Percentiles rank a stretch among this genome's conserved stretches.
Evolutionary conservation across 768 basidiomycete species (phyloP).

Genomic region (Fomitopsis serialis): DNA sequence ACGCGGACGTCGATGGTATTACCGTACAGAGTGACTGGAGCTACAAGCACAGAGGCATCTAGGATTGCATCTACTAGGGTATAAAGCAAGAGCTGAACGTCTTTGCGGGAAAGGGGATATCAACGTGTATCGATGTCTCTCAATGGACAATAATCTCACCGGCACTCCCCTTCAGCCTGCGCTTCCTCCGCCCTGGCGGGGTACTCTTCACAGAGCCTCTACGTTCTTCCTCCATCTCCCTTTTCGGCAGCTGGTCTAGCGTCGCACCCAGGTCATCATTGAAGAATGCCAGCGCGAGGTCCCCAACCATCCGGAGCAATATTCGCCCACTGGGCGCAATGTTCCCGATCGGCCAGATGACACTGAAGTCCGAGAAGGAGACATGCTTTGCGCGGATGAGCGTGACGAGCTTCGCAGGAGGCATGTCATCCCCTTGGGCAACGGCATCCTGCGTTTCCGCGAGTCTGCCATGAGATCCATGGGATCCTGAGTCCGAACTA

Average conservation of each 20-base stretch:
- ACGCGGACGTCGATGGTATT: too few relatives aligned
- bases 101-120: too few relatives aligned
- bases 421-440: neutral
- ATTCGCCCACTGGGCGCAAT: conserved; percentile 4
- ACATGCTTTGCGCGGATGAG: conserved; percentile 17
- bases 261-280: conserved; percentile 10
- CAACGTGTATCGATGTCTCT: neutral
- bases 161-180: neutral
- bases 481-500: too few relatives aligned
- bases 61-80: too few relatives aligned
- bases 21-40: too few relatives aligned
- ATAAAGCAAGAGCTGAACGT: too few relatives aligned
- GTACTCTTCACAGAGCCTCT: neutral
- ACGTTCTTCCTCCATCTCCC: neutral
- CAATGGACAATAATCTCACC: conserved; percentile 1
- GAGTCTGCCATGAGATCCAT: neutral
- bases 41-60: too few relatives aligned
- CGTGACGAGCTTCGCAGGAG: neutral
- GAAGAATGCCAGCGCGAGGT: conserved; percentile 17
- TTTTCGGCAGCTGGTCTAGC: conserved; percentile 1
- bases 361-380: conserved; percentile 24
- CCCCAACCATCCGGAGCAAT: conserved; percentile 14
- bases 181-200: neutral
- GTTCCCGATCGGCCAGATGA: conserved; percentile 13
- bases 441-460: neutral